phyloP scores from a whole-genome alignment of 345 rosid genomes.

The Aquilaria sinensis region DNA sequence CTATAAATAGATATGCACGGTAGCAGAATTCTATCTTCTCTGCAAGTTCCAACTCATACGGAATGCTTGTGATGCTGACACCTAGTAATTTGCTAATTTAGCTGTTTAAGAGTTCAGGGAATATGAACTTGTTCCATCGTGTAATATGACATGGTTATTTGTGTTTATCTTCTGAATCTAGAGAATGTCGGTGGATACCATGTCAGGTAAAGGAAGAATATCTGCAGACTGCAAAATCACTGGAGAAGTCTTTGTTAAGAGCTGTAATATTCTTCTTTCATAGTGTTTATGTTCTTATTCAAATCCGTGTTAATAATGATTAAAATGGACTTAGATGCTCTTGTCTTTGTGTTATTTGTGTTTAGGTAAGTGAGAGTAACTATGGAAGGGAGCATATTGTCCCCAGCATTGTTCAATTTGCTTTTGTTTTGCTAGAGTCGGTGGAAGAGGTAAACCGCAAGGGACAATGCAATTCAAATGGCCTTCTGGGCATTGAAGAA shows the following conservation, averaged over 20 bases:
- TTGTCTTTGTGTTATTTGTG: slow-evolving; percentile 4
- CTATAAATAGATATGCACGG: too few species aligned
- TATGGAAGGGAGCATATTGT: slow-evolving; percentile 75
- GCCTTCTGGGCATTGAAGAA: slow-evolving; percentile 54
- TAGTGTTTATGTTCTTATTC: background rate
- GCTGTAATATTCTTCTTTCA: slow-evolving; percentile 42
- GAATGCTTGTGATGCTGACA: too few species aligned
- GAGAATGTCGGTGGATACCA: slow-evolving; percentile 72
- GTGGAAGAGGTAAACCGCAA: slow-evolving; percentile 35
- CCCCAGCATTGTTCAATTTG: slow-evolving; percentile 66
- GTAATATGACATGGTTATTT: slow-evolving; percentile 4
- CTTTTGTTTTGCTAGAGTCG: slow-evolving; percentile 66
- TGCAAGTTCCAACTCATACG: too few species aligned
- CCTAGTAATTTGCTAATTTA: background rate
- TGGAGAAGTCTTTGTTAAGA: slow-evolving; percentile 63
- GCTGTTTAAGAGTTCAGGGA: background rate
- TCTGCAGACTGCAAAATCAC: slow-evolving; percentile 36
- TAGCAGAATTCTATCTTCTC: too few species aligned
- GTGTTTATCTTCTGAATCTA: slow-evolving; percentile 20
- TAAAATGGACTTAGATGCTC: slow-evolving; percentile 1
- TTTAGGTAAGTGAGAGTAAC: slow-evolving; percentile 68
- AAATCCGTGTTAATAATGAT: slow-evolving; percentile 4
- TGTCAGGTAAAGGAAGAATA: slow-evolving; percentile 48
- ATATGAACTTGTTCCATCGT: background rate
- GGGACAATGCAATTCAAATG: slow-evolving; percentile 30